Evolutionary conservation across 345 rosid genomes (phyloP).

Genomic region (Reutealis trisperma): DNA sequence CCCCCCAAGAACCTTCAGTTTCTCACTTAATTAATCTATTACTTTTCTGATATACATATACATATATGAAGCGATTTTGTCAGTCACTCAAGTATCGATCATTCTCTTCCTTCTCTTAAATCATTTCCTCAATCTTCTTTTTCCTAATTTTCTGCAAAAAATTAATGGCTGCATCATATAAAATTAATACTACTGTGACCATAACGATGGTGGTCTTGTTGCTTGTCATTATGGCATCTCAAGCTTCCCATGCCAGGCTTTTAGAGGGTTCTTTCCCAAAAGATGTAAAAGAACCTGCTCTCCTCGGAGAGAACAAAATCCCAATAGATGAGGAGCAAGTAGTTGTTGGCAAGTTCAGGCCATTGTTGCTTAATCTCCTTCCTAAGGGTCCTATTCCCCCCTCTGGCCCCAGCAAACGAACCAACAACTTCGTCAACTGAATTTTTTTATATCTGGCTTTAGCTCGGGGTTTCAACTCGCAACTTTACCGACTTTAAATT

Average conservation of each 20-base stretch:
- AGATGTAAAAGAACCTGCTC: background rate
- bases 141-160: background rate
- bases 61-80: too few species aligned
- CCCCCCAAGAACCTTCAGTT: slow-evolving; percentile 19
- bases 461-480: too few species aligned
- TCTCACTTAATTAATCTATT: background rate
- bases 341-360: background rate
- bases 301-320: background rate
- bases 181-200: background rate
- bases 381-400: slow-evolving; percentile 35
- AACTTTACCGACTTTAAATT: too few species aligned
- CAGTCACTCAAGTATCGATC: too few species aligned
- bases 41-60: too few species aligned
- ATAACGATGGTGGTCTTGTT: background rate
- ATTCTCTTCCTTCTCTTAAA: too few species aligned
- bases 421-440: slow-evolving; percentile 23
- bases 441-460: too few species aligned
- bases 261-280: slow-evolving; percentile 3
- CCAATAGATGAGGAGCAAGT: background rate
- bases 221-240: background rate
- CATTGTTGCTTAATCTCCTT: slow-evolving; percentile 31
- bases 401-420: slow-evolving; percentile 37
- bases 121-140: too few species aligned
- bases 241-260: slow-evolving; percentile 20
- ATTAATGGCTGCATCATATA: slow-evolving; percentile 8